Base-by-base conservation (phyloP, 768 basidiomycete genomes). In the Lactifluus echinatus region DNA sequence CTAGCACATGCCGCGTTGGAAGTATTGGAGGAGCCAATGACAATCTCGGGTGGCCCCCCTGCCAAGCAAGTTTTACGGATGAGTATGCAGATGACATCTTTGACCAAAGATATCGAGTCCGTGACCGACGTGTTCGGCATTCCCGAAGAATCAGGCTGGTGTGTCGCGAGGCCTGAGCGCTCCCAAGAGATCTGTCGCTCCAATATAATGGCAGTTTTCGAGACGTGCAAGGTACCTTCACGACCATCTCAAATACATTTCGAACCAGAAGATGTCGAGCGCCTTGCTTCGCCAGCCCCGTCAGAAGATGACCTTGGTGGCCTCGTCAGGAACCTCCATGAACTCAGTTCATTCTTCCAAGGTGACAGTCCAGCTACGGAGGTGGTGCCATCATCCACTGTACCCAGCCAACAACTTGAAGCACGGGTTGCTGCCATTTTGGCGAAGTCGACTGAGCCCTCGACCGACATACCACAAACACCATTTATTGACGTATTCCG, bases 11-110 rank as follows among this genome's bases (percentile, higher is more conserved):
- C 89, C 60, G 93, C 93, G 1, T 76, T 97, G 46, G 93, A 94
- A 47, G 91, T 97, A n/a, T 78, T 97, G 6, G 93, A 96, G 64
- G 88, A 93, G 64, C 93, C 93, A 0, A 82, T 89, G 70, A 80
- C 78, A 19, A 85, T 93, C 72, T 82, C 82, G 1, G 82, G 84
- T 42, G 86, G 88, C 23, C 83, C 82, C 46, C 78, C 85, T 0
- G 89, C 90, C 0, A 87, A 87, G 57, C 87, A 91, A 63, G 88
- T 93, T n/a, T 75, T 94, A 23, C 82, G 90, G 6, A 92, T 94
- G 89, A 93, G 92, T 69, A 85, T 93, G 81, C 84, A 87, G 61
- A 67, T 77, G 23, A 79, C 76, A 28, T 69, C 76, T 15, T 69
- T 71, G 33, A 67, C 73, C 28, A 67, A 73, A 24, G 73, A 76